Evolutionary conservation across 1,284 basidiomycete species (phyloP).

Genomic region (Somion occarium): DNA sequence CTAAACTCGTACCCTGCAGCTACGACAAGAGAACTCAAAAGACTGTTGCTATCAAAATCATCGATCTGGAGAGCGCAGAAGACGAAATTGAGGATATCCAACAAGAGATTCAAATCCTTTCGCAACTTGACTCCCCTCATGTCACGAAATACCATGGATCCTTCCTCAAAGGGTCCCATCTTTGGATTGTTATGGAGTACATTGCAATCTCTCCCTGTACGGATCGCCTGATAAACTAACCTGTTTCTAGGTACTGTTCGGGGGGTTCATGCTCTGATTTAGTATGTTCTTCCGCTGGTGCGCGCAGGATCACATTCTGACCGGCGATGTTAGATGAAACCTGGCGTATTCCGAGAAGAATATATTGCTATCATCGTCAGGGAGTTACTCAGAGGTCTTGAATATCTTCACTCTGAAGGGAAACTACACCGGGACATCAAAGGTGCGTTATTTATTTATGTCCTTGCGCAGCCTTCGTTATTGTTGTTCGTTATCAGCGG

Average conservation of each 20-base stretch:
- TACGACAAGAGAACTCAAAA: conserved; percentile 91
- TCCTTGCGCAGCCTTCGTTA: background rate
- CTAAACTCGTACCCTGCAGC: conserved; percentile 42
- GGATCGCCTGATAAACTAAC: conserved; percentile 9
- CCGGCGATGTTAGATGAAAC: conserved; percentile 78
- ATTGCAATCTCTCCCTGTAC: conserved; percentile 22
- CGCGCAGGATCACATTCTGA: conserved; percentile 10
- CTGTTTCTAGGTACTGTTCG: conserved; percentile 65
- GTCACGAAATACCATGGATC: conserved; percentile 98
- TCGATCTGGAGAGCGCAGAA: conserved; percentile 97
- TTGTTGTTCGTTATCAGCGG: conserved; percentile 48
- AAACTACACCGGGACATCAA: conserved; percentile 99
- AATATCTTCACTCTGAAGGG: conserved; percentile 93
- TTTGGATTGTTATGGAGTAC: conserved; percentile 99
- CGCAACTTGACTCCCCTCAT: conserved; percentile 93
- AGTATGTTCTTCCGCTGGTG: conserved; percentile 37
- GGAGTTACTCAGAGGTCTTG: conserved; percentile 88
- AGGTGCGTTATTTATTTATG: conserved; percentile 43
- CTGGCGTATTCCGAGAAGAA: conserved; percentile 94
- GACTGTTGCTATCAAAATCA: conserved; percentile 97
- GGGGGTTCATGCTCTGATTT: conserved; percentile 84
- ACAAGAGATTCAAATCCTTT: conserved; percentile 97
- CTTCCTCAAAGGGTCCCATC: conserved; percentile 88
- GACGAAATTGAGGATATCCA: conserved; percentile 99
- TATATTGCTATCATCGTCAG: conserved; percentile 97